These are phyloP conservation scores for Ceratocystis ficicola DNA, from an alignment of 2,329 filamentous ascomycete species.

Conservation along the genomic window DNA sequence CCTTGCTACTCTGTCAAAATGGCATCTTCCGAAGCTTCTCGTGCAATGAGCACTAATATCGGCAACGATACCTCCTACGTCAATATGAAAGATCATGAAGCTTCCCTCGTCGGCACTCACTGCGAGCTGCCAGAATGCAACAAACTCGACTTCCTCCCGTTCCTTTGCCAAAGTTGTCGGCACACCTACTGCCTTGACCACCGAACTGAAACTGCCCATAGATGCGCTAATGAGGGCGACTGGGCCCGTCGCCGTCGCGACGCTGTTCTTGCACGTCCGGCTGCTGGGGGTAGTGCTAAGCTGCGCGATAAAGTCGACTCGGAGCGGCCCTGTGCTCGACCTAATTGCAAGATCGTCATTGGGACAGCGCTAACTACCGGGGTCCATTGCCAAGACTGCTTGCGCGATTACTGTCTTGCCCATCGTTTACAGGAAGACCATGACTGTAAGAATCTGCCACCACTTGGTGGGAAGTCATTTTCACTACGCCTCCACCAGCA, in stretches of 20 bases:
- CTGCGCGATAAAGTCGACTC: conserved; percentile 41
- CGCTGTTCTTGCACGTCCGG: conserved; percentile 42
- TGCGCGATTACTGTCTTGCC: conserved; percentile 63
- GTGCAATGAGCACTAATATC: conserved; percentile 28
- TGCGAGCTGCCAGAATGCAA: conserved; percentile 88
- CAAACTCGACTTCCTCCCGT: conserved; percentile 91
- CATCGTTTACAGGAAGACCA: conserved; percentile 71
- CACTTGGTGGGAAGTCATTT: conserved; percentile 33
- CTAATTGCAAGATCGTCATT: conserved; percentile 56
- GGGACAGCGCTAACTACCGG: conserved; percentile 56
- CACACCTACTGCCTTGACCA: conserved; percentile 88
- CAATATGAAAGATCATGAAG: conserved; percentile 64
- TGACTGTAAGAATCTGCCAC: conserved; percentile 64
- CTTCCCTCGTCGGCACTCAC: conserved; percentile 75
- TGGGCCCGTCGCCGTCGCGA: conserved; percentile 48
- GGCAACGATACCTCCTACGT: conserved; percentile 47
- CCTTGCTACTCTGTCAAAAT: conserved; percentile 7
- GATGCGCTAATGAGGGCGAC: conserved; percentile 47
- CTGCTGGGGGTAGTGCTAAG: conserved; percentile 42
- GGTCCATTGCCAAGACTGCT: conserved; percentile 60
- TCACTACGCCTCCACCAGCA: conserved; percentile 39
- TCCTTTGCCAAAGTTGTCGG: conserved; percentile 78
- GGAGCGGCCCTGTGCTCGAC: conserved; percentile 56
- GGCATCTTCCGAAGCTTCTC: conserved; percentile 14
- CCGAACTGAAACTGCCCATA: conserved; percentile 71